These are phyloP conservation scores for Fonsecaea erecta DNA, from an alignment of 2,329 filamentous ascomycete genomes.

Conservation along the genomic window DNA sequence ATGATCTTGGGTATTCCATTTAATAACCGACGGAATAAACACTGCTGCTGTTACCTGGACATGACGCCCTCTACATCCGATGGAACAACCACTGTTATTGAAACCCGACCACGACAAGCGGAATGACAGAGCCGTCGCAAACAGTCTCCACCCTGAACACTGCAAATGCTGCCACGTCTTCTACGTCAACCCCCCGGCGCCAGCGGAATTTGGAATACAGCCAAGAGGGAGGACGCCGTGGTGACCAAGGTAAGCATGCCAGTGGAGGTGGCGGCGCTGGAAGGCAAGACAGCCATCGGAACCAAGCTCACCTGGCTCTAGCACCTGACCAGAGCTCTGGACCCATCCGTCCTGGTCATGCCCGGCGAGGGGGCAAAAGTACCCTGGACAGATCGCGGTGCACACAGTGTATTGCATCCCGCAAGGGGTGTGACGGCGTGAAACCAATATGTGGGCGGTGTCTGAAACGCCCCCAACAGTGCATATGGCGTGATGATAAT, in stretches of 20 bases:
- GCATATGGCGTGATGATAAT: neutral
- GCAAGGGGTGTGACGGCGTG: constrained; percentile 1
- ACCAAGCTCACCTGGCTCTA: neutral
- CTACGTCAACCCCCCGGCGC: neutral
- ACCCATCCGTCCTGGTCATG: neutral
- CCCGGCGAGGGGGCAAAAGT: neutral
- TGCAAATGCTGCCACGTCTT: neutral
- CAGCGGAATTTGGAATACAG: neutral
- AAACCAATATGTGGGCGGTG: constrained; percentile 9
- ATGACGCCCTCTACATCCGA: no score
- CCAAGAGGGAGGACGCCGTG: neutral
- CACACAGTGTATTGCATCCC: neutral
- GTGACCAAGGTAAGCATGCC: neutral
- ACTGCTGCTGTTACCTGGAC: no score
- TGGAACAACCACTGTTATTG: neutral
- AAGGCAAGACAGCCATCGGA: neutral
- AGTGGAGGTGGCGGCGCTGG: neutral
- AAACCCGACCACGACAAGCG: neutral
- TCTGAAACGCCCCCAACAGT: neutral
- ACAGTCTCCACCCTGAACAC: neutral
- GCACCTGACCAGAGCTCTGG: neutral
- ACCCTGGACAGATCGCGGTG: neutral
- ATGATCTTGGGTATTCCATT: neutral
- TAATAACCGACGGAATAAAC: neutral
- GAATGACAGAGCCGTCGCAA: no score